Base-by-base conservation (phyloP, 768 basidiomycete species). In the Rhizopogon sp. region DNA sequence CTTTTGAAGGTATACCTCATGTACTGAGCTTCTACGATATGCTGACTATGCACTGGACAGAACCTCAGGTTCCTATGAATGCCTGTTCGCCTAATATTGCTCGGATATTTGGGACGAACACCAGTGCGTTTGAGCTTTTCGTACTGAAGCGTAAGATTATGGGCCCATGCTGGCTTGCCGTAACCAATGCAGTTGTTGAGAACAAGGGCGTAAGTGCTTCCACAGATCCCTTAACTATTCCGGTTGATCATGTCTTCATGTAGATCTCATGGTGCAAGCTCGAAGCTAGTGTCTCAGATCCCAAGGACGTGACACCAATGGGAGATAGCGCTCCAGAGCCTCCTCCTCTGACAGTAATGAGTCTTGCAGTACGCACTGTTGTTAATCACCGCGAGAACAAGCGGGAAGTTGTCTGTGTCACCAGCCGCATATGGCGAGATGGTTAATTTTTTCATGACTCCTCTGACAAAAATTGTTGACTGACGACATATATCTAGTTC, bases 201-300 rank as follows among this genome's bases (percentile, higher is more conserved):
- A 72, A 85, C 61, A 87, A 90, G 70, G 90, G 89, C 2, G 94
- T 97, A 67, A 52, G 87, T 70, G 13, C 13, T 33, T 25, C 52
- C 5, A 3, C 6, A 25, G 25, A 22, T 6, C 55, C 33, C 13
- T 39, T 53, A 50, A 42, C 11, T 55, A 3, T 3, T 54, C 58
- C 5, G 55, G 33, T 29, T 29, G 7, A 1, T 4, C n/a, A 39
- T 22, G 33, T 43, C 9, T 54, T 35, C 10, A 25, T 13, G n/a
- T 25, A 98, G 96, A 80, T 92, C 33, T 96, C 97, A 1, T 99
- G 97, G 97, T 98, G 95, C 64, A 95, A 95, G 71, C 74, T 98
- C 11, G 96, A 99, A 72, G 88, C 82, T 16, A 84, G 82, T 0
- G 88, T 93, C 6, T 69, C 80, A 6, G 81, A 94, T 61, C 94